phyloP scores from a whole-genome alignment of 1,284 basidiomycete genomes.

The Irpex sp. region DNA sequence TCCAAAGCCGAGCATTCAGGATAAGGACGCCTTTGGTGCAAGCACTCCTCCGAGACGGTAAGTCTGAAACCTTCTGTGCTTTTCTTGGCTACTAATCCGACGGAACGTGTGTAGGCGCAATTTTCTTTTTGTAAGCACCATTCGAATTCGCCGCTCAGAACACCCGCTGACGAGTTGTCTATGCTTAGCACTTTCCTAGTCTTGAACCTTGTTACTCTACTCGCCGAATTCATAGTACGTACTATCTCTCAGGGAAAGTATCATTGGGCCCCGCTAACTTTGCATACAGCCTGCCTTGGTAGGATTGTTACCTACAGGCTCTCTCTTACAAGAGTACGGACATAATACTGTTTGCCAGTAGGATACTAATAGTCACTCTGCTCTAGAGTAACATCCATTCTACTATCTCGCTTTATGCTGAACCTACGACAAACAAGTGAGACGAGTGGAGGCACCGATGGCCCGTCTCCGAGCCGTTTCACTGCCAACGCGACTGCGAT shows the following conservation, averaged over 20 bases:
- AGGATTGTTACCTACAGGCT: not conserved
- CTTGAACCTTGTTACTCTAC: not conserved
- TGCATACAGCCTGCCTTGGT: not conserved
- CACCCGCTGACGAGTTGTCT: not conserved
- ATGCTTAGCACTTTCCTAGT: not conserved
- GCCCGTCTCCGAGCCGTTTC: not conserved
- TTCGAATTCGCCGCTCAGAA: not conserved
- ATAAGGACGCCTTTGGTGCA: not conserved
- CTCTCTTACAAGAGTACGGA: not conserved
- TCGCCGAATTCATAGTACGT: not conserved
- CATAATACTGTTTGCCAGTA: not conserved
- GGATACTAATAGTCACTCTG: not conserved
- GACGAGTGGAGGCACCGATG: not conserved
- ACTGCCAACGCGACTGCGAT: not conserved
- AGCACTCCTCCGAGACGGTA: not conserved
- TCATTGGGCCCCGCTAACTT: not conserved
- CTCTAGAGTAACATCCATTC: not conserved
- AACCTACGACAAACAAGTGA: conserved; percentile 7
- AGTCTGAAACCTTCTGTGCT: not conserved
- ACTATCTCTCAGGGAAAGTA: not conserved
- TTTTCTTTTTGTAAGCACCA: not conserved
- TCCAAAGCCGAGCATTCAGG: not conserved
- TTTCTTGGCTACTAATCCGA: not conserved
- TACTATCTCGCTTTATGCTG: conserved; percentile 7
- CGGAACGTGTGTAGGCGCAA: not conserved